These are phyloP conservation scores for Rostrohypoxylon terebratum DNA, from an alignment of 495 filamentous ascomycete genomes.

Conservation along the genomic window DNA sequence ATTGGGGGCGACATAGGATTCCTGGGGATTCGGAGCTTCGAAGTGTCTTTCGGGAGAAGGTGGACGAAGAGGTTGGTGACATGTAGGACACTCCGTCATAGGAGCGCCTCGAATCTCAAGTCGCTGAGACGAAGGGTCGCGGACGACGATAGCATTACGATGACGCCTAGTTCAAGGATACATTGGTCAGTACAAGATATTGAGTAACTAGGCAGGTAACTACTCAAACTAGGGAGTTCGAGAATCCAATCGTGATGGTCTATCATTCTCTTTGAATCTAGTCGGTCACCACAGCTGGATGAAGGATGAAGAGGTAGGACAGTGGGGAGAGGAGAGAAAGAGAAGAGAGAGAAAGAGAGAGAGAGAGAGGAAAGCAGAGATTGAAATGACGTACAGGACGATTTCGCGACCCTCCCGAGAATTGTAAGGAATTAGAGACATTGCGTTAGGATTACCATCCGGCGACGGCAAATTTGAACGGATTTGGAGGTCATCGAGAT, in stretches of 20 bases:
- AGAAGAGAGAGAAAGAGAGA: background rate
- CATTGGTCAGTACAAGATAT: conserved; percentile 5
- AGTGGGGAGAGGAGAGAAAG: background rate
- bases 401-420: conserved; percentile 71
- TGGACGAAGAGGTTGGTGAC: conserved; percentile 79
- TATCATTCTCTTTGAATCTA: background rate
- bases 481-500: conserved; percentile 15
- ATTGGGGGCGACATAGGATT: conserved; percentile 84
- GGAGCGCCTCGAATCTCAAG: conserved; percentile 78
- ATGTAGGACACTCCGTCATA: conserved; percentile 83
- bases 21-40: conserved; percentile 58
- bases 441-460: conserved; percentile 45
- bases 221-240: background rate
- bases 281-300: background rate
- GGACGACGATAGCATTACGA: conserved; percentile 90
- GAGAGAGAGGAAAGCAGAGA: background rate
- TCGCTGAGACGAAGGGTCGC: conserved; percentile 84
- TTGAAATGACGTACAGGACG: conserved; percentile 66
- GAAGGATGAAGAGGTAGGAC: background rate
- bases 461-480: conserved; percentile 16
- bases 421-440: conserved; percentile 75
- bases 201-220: too few species aligned
- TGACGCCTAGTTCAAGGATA: conserved; percentile 72
- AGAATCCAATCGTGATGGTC: background rate
- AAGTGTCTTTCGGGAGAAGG: conserved; percentile 62